Evolutionary conservation across 2,329 filamentous ascomycete species (phyloP).

Genomic region (Aspergillus luchuensis): DNA sequence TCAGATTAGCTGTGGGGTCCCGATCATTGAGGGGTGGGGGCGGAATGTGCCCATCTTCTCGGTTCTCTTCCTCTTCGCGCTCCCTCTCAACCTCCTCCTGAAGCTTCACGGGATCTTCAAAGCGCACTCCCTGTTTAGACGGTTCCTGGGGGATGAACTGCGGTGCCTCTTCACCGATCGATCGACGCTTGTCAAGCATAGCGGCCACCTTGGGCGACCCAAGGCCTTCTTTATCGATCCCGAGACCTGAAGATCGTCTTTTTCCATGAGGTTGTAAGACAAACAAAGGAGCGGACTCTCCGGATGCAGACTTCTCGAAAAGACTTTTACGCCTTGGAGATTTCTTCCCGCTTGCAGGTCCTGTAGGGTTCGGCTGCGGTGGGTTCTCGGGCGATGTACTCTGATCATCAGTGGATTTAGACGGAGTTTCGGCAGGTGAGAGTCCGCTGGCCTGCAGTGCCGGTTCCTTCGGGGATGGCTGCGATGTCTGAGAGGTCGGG

Average conservation of each 20-base stretch:
- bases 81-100: conserved; percentile 66
- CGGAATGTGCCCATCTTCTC: conserved; percentile 58
- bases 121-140: conserved; percentile 56
- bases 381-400: conserved; percentile 55
- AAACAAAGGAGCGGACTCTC: conserved; percentile 63
- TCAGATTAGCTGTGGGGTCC: conserved; percentile 68
- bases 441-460: conserved; percentile 50
- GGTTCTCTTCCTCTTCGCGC: conserved; percentile 61
- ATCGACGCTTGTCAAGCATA: conserved; percentile 69
- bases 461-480: conserved; percentile 45
- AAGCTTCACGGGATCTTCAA: conserved; percentile 65
- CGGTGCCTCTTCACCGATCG: conserved; percentile 67
- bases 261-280: conserved; percentile 62
- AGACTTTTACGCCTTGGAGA: conserved; percentile 44
- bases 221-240: conserved; percentile 69
- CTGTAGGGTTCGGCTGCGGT: conserved; percentile 46
- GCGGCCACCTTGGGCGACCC: conserved; percentile 74
- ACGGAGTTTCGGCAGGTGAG: conserved; percentile 55
- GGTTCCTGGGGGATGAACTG: conserved; percentile 61
- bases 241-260: conserved; percentile 65
- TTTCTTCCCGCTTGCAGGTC: conserved; percentile 40
- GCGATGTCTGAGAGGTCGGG: conserved; percentile 41
- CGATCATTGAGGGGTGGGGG: conserved; percentile 40
- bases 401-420: conserved; percentile 49
- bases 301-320: conserved; percentile 60